Evolutionary conservation across 2,329 filamentous ascomycete species (phyloP), one percentile per base, ranked within the genome.

Genomic region (Ophiosphaerella herpotricha): DNA sequence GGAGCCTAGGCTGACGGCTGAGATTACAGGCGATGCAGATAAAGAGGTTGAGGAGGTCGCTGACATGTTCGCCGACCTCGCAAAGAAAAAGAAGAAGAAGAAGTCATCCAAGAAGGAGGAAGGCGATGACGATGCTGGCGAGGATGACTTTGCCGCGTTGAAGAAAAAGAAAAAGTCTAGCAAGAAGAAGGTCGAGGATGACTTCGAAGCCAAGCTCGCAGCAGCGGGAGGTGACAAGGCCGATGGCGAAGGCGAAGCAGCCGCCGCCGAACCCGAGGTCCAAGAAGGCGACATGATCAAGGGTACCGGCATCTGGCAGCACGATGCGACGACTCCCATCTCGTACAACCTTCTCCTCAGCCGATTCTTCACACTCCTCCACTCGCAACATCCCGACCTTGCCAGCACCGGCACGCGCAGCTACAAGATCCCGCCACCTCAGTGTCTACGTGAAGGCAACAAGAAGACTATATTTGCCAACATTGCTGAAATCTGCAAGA

Each of bases 381-480:
- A 94, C 76, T 90, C 93, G 77, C 92, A 95, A 82, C 96, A 99
- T 81, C 94, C 94, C 66, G 94, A 99, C 74, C 88, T 97, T 70
- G 88, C 93, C 59, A 88, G 90, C 57, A 90, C 86, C 74, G 91
- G 91, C 61, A 86, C 87, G 70, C 94, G 91, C 83, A 95, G 89
- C 77, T 99, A 97, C 86, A 97, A 97, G 86, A 99, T 99, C 65
- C 94, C 94, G 44, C 94, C 94, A 45, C 94, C 94, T 43, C 94
- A 99, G 81, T 97, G 94, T 80, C 86, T 97, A 72, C 92, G 94
- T 80, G 94, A 99, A 91, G 94, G 94, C 75, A 99, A 99, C 86
- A 95, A 96, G 85, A 73, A 72, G 87, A 99, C 94, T 57, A 96
- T 99, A 71, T 99, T 99, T 71, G 94, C 93, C 81, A 99, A 99